Percentiles rank a stretch among this genome's conserved stretches.
Conservation (phyloP, 768 basidiomycete genomes). For the Boletus tylopilopsis region DNA sequence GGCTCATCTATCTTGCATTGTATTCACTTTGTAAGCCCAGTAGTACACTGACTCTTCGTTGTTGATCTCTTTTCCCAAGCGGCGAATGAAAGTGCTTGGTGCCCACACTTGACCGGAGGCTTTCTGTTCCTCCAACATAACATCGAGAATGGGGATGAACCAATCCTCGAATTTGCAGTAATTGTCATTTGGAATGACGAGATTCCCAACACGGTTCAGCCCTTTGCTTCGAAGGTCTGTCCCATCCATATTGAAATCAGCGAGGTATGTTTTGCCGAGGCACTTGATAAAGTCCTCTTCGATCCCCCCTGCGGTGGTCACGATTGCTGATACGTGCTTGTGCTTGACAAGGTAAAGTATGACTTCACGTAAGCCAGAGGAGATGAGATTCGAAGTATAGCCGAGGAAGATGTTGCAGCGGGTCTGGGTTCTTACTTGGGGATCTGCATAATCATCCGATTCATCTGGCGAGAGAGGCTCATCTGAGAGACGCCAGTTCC, state of each 20-base stretch:
- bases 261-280: constrained; percentile 92
- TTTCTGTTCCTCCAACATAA: constrained; percentile 87
- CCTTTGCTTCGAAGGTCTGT: constrained; percentile 81
- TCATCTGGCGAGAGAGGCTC: constrained; percentile 73
- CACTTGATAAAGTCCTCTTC: constrained; percentile 99
- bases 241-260: constrained; percentile 90
- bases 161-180: constrained; percentile 99
- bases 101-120: constrained; percentile 72
- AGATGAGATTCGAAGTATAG: constrained; percentile 98
- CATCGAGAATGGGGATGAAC: constrained; percentile 91
- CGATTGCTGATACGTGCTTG: constrained; percentile 82
- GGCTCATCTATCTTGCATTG: constrained; percentile 15
- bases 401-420: constrained; percentile 92
- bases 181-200: constrained; percentile 95
- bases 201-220: constrained; percentile 97
- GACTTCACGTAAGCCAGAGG: constrained; percentile 92
- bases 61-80: constrained; percentile 96
- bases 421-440: constrained; percentile 60
- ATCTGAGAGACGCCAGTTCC: constrained; percentile 86
- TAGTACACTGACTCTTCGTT: constrained; percentile 98
- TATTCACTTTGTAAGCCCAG: constrained; percentile 96
- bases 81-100: constrained; percentile 88
- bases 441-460: constrained; percentile 57
- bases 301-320: constrained; percentile 97
- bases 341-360: constrained; percentile 92